Evolutionary conservation across 306 rosid genomes (phyloP).

Genomic region (Dryas drummondii): DNA sequence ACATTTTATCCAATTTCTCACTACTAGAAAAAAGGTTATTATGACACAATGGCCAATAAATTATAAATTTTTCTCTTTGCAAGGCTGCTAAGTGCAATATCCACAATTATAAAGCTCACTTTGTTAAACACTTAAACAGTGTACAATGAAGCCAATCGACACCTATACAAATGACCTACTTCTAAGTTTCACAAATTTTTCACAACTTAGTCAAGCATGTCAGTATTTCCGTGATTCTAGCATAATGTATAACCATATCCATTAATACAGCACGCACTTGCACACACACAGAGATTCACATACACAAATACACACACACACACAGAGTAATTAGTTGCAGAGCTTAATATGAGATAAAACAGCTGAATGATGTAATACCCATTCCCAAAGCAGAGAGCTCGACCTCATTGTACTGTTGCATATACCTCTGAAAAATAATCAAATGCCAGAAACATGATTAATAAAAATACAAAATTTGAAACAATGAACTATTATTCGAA

Average conservation of each 20-base stretch:
- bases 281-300: not conserved
- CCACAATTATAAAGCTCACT: not conserved
- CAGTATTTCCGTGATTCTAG: not conserved
- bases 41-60: not conserved
- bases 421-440: slow-evolving; percentile 35
- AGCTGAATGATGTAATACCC: slow-evolving; percentile 32
- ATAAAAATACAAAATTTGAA: not conserved
- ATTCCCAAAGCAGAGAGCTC: slow-evolving; percentile 54
- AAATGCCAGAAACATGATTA: slow-evolving; percentile 7
- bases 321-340: not conserved
- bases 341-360: not conserved
- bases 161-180: not conserved
- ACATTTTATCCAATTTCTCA: not conserved
- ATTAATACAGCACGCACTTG: not conserved
- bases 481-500: not conserved
- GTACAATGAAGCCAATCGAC: not conserved
- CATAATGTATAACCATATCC: not conserved
- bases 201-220: not conserved
- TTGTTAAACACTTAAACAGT: not conserved
- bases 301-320: not conserved
- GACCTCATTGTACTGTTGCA: slow-evolving; percentile 50
- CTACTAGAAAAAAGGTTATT: not conserved
- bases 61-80: not conserved
- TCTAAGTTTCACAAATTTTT: not conserved
- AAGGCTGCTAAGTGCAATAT: not conserved